phyloP scores from a whole-genome alignment of 257 asterid genomes.

The Penstemon barbatus region DNA sequence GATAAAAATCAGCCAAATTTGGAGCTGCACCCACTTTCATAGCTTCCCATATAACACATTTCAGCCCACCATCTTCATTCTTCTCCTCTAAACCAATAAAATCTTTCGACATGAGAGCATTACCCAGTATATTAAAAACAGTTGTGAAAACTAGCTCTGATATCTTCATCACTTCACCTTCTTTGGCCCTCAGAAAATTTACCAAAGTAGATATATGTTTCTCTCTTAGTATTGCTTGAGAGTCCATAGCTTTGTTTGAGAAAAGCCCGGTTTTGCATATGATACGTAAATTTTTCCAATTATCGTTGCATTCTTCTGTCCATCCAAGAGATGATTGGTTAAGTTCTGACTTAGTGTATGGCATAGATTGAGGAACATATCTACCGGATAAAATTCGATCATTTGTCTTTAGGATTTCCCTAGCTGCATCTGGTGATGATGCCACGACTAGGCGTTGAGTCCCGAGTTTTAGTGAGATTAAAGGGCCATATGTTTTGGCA shows the following conservation, averaged over 20 bases:
- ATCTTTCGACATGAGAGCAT: slow-evolving; percentile 37
- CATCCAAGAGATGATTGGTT: slow-evolving; percentile 30
- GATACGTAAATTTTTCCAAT: slow-evolving; percentile 32
- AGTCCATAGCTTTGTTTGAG: slow-evolving; percentile 32
- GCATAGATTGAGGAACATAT: slow-evolving; percentile 26
- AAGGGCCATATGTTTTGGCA: slow-evolving; percentile 42
- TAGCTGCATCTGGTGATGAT: slow-evolving; percentile 47
- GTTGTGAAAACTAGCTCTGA: slow-evolving; percentile 31
- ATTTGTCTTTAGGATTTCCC: slow-evolving; percentile 36
- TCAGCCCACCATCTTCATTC: neutral
- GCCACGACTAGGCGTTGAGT: slow-evolving; percentile 35
- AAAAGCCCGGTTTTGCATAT: slow-evolving; percentile 42
- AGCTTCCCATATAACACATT: slow-evolving; percentile 26
- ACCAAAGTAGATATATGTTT: slow-evolving; percentile 38
- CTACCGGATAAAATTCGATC: slow-evolving; percentile 37
- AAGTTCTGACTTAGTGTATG: slow-evolving; percentile 27
- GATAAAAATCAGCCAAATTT: slow-evolving; percentile 45
- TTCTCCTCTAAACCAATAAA: slow-evolving; percentile 27
- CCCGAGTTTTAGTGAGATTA: slow-evolving; percentile 38
- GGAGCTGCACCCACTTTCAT: slow-evolving; percentile 17
- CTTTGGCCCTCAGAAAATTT: slow-evolving; percentile 33
- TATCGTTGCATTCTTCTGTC: slow-evolving; percentile 26
- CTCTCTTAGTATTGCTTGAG: slow-evolving; percentile 29
- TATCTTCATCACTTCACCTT: slow-evolving; percentile 31
- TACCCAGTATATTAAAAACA: slow-evolving; percentile 38